These are phyloP conservation scores for Corinectria fuckeliana DNA, from an alignment of 2,329 filamentous ascomycete genomes.

Conservation along the genomic window DNA sequence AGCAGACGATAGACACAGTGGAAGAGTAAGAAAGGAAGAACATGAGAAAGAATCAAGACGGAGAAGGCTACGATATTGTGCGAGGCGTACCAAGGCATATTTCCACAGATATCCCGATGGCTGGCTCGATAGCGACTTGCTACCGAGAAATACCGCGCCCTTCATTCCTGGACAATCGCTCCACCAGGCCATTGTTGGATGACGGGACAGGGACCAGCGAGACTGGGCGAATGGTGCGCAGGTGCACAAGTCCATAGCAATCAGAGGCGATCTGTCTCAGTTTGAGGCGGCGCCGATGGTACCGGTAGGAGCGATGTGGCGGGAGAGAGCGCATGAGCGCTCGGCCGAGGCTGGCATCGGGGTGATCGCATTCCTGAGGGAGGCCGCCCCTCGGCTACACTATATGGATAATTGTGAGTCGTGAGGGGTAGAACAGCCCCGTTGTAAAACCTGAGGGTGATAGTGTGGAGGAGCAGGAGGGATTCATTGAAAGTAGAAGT, in stretches of 20 bases:
- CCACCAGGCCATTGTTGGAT: conserved; percentile 33
- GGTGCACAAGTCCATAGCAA: conserved; percentile 34
- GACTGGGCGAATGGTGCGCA: conserved; percentile 19
- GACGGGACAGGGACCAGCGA: conserved; percentile 23
- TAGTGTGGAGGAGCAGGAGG: neutral
- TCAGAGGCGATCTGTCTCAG: conserved; percentile 44
- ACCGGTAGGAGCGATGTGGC: conserved; percentile 22
- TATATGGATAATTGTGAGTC: conserved; percentile 1
- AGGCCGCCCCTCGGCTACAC: conserved; percentile 26
- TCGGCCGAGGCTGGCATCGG: conserved; percentile 26
- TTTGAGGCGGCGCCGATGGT: conserved; percentile 11
- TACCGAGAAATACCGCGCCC: conserved; percentile 41
- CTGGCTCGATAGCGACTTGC: conserved; percentile 34
- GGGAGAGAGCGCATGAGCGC: conserved; percentile 18
- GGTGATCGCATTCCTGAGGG: conserved; percentile 37
- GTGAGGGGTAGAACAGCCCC: conserved; percentile 13
- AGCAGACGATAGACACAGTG: conserved; percentile 14
- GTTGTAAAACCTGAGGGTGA: conserved; percentile 9
- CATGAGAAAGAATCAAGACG: conserved; percentile 20
- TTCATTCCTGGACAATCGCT: conserved; percentile 46
- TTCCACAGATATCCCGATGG: conserved; percentile 36
- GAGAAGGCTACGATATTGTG: conserved; percentile 10
- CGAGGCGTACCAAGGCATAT: conserved; percentile 30
- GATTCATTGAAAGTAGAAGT: neutral
- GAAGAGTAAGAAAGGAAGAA: conserved; percentile 24